A percentile compares a stretch with the other conserved stretches of the same genome.
These are phyloP conservation scores for Paramarasmius palmivorus DNA, from an alignment of 1,284 basidiomycete genomes.

Conservation along the genomic window DNA sequence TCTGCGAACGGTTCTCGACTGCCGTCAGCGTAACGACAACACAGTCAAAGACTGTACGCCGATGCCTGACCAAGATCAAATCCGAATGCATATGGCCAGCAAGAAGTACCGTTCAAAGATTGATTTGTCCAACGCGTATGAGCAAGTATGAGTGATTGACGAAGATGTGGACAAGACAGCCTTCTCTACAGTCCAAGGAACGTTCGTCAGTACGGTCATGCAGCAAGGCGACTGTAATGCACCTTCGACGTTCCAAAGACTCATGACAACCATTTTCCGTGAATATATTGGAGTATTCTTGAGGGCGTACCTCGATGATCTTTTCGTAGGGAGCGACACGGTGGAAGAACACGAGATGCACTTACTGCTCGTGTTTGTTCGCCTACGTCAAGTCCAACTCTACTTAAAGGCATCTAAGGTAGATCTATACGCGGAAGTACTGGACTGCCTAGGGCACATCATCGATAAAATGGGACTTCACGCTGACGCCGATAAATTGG, in stretches of 20 bases:
- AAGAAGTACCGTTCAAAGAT: constrained; percentile 28
- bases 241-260: constrained; percentile 21
- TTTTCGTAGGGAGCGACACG: constrained; percentile 34
- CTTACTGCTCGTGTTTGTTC: constrained; percentile 18
- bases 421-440: constrained; percentile 17
- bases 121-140: constrained; percentile 34
- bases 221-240: constrained; percentile 35
- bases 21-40: constrained; percentile 34
- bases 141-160: constrained; percentile 19
- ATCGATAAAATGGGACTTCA: constrained; percentile 23
- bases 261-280: constrained; percentile 26
- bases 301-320: constrained; percentile 37
- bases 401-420: constrained; percentile 21
- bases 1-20: constrained; percentile 34
- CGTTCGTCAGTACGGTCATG: constrained; percentile 28
- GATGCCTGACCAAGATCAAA: constrained; percentile 36
- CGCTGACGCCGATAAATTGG: constrained; percentile 22
- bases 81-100: constrained; percentile 28
- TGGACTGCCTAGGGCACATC: constrained; percentile 18
- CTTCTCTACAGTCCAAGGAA: constrained; percentile 25
- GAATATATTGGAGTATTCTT: constrained; percentile 25
- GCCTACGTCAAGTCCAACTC: constrained; percentile 19
- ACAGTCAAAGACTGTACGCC: constrained; percentile 36
- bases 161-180: constrained; percentile 8
- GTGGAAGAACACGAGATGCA: constrained; percentile 27